These are phyloP conservation scores for Carallia pectinifolia DNA, from an alignment of 345 rosid genomes.

Conservation along the genomic window DNA sequence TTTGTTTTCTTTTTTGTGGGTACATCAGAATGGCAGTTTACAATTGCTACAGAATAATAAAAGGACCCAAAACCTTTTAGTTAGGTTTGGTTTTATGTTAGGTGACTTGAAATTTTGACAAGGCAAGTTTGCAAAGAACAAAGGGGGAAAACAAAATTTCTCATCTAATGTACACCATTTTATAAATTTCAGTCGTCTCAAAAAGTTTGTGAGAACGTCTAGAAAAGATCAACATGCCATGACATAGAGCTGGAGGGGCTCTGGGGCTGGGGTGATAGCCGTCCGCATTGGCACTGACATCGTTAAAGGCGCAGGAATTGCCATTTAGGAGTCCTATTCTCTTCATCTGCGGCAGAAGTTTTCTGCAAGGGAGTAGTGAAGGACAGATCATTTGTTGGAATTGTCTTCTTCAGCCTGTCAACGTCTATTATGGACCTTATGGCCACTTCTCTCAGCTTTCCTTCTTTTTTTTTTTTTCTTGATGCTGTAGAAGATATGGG, in stretches of 20 bases:
- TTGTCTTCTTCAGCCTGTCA: constrained; percentile 35
- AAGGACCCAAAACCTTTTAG: too few species aligned
- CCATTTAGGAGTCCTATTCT: constrained; percentile 65
- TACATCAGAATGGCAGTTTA: too few species aligned
- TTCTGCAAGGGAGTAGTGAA: constrained; percentile 57
- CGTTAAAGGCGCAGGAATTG: constrained; percentile 60
- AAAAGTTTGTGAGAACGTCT: background rate
- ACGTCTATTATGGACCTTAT: constrained; percentile 4
- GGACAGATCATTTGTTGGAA: constrained; percentile 26
- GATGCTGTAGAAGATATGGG: constrained; percentile 58
- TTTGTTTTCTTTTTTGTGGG: too few species aligned
- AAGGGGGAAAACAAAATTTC: too few species aligned
- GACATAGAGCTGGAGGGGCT: constrained; percentile 30
- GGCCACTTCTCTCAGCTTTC: constrained; percentile 26
- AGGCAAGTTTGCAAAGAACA: too few species aligned
- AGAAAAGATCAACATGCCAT: background rate
- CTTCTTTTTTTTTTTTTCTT: constrained; percentile 29
- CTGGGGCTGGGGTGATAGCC: constrained; percentile 57
- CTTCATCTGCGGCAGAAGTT: constrained; percentile 41
- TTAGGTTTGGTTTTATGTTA: too few species aligned
- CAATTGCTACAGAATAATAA: too few species aligned
- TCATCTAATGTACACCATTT: too few species aligned
- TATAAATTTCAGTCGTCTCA: too few species aligned
- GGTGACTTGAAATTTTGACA: too few species aligned
- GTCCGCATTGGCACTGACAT: constrained; percentile 76